Evolutionary conservation across 345 rosid genomes (phyloP), one percentile per base, ranked within the genome.

Genomic region (Gossypium rotundifolium): DNA sequence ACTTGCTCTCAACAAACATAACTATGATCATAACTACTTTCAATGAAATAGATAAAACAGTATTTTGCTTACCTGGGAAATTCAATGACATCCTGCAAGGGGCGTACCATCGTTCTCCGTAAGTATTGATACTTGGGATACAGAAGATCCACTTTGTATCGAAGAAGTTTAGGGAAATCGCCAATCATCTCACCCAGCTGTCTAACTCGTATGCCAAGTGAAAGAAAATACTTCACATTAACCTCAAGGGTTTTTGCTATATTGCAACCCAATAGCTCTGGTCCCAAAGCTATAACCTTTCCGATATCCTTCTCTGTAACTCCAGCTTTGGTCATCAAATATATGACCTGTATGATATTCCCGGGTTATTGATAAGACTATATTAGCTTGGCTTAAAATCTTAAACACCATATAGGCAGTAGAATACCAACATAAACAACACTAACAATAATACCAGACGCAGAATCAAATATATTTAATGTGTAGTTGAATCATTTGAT

Each of bases 201-300:
- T 68, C 71, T 80, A 61, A 74, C 66, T 55, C 81, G 80, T 81
- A 94, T 89, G 73, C 97, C 97, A 9, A 94, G 89, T 2, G 97
- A 94, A 45, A 88, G 64, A 73, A 83, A 92, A 59, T 89, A 94
- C 78, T 86, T 92, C 78, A 92, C 83, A 75, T 86, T 88, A 58
- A 88, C 84, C 44, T 92, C 97, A 20, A 94, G 97, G 79, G 84
- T 91, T 40, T 87, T 81, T 66, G 52, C 87, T 75, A 92, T 91
- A 79, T 88, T 92, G 84, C 97, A 92, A 25, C 97, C 95, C 72
- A 94, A 83, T 46, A 94, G 93, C 82, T 93, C 93, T 4, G 98
- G 98, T 59, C 86, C 97, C 74, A 83, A 59, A 79, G 98, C 97
- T 27, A 89, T 81, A 67, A 87, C 92, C 83, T 92, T 94, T 18